Percentiles rank a stretch among this genome's conserved stretches.
phyloP scores from a whole-genome alignment of 2,329 filamentous ascomycete genomes.

The Fusarium praegraminearum region DNA sequence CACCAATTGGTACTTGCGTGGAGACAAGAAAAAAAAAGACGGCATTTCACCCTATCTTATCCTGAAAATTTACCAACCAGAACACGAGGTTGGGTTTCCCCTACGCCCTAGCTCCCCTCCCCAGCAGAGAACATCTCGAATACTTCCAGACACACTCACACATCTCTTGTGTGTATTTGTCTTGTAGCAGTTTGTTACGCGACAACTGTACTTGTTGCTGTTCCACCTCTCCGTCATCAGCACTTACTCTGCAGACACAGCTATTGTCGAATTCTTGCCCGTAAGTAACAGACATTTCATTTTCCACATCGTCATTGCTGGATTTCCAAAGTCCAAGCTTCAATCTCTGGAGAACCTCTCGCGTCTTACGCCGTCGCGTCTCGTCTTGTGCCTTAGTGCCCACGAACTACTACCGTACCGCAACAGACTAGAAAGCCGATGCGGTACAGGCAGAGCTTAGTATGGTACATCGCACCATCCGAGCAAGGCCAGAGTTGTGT shows the following conservation, averaged over 20 bases:
- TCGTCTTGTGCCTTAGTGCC: constrained; percentile 6
- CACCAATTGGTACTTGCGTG: constrained; percentile 34
- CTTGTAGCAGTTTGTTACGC: constrained; percentile 43
- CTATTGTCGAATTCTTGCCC: constrained; percentile 50
- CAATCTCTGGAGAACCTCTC: constrained; percentile 22
- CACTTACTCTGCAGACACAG: constrained; percentile 39
- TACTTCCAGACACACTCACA: constrained; percentile 41
- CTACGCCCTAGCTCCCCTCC: constrained; percentile 32
- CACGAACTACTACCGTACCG: background rate
- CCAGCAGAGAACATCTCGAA: constrained; percentile 41
- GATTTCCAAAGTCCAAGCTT: constrained; percentile 18
- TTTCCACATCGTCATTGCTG: constrained; percentile 29
- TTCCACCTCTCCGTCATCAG: constrained; percentile 22
- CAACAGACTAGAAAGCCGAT: background rate
- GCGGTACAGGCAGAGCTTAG: background rate
- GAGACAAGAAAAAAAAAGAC: constrained; percentile 28
- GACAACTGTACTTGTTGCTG: constrained; percentile 44
- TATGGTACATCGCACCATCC: background rate
- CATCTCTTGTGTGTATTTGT: constrained; percentile 46
- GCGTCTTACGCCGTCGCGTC: constrained; percentile 39
- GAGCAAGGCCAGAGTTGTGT: background rate
- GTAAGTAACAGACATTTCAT: constrained; percentile 51
- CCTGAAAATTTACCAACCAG: constrained; percentile 39
- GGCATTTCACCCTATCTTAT: constrained; percentile 25
- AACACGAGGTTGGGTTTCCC: constrained; percentile 30